Evolutionary conservation across 2,329 filamentous ascomycete species (phyloP).

Genomic region (Phialocephala sp.): DNA sequence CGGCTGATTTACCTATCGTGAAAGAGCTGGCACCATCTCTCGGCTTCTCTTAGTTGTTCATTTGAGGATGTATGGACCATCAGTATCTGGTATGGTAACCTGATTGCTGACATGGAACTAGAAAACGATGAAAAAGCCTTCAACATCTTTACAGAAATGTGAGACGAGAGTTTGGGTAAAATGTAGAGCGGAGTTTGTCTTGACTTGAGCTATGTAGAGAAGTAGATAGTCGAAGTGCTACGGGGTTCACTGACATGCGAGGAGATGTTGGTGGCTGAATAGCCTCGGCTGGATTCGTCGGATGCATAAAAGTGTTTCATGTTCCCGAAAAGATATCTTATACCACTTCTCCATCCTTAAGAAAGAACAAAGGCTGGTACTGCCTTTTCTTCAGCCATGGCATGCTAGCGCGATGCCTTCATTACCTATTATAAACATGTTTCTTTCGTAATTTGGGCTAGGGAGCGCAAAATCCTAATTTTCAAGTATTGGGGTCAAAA

Average conservation of each 20-base stretch:
- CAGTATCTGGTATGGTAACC: no score
- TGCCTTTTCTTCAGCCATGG: no score
- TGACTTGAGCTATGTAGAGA: no score
- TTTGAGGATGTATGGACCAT: no score
- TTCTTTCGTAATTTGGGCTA: no score
- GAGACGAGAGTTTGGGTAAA: no score
- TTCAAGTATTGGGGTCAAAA: background rate
- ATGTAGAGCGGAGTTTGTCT: background rate
- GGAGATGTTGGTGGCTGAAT: slow-evolving; percentile 8
- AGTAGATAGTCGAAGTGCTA: background rate
- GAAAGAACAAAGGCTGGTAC: no score
- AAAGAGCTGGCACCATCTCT: background rate
- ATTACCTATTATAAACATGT: no score
- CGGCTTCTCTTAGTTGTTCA: no score
- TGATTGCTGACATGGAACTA: background rate
- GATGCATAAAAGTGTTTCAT: background rate
- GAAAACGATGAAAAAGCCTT: background rate
- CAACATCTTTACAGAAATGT: background rate
- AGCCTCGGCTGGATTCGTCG: background rate
- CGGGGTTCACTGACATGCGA: background rate
- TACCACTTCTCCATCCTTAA: no score
- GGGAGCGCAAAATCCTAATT: background rate
- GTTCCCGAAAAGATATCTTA: no score
- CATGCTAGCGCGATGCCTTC: no score
- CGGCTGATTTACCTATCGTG: background rate